Evolutionary conservation across 1,284 basidiomycete genomes (phyloP).

Genomic region (Ustilago loliicola): DNA sequence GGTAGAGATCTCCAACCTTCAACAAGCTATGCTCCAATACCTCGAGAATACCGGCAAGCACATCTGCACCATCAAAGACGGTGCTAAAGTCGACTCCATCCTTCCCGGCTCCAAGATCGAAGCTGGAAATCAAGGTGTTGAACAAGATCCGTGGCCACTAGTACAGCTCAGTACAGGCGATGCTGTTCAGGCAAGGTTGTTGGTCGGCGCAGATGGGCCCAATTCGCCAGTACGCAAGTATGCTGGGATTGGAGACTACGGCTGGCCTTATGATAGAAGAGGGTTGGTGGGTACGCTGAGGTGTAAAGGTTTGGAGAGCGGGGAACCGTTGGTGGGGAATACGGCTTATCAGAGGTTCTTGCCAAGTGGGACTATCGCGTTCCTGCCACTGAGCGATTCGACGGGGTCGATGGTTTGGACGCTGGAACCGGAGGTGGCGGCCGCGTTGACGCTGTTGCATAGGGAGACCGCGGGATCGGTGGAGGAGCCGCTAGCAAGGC

Average conservation of each 20-base stretch:
- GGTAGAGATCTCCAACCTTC: constrained; percentile 68
- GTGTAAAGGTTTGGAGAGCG: constrained; percentile 32
- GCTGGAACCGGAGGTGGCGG: constrained; percentile 82
- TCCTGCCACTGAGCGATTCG: constrained; percentile 76
- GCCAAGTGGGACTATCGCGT: constrained; percentile 94
- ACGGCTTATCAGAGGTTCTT: constrained; percentile 96
- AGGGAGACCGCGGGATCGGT: constrained; percentile 58
- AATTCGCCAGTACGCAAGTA: constrained; percentile 93
- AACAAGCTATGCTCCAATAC: constrained; percentile 65
- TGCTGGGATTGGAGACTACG: constrained; percentile 87
- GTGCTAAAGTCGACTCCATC: constrained; percentile 79
- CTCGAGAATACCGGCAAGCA: constrained; percentile 55
- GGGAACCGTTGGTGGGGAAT: constrained; percentile 49
- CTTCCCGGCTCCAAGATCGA: constrained; percentile 45
- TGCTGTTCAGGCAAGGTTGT: constrained; percentile 45
- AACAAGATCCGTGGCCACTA: constrained; percentile 61
- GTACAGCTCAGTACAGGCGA: constrained; percentile 17
- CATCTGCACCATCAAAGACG: constrained; percentile 75
- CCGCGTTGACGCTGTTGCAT: constrained; percentile 79
- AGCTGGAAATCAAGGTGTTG: constrained; percentile 62
- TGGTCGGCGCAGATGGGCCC: constrained; percentile 95
- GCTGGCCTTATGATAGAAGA: constrained; percentile 91
- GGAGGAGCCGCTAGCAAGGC: constrained; percentile 76
- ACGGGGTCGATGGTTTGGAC: constrained; percentile 95
- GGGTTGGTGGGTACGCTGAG: constrained; percentile 89